Evolutionary conservation across 75 land plant genomes (phyloP), one percentile per base, ranked within the genome.

Genomic region (Sequoia sempervirens): DNA sequence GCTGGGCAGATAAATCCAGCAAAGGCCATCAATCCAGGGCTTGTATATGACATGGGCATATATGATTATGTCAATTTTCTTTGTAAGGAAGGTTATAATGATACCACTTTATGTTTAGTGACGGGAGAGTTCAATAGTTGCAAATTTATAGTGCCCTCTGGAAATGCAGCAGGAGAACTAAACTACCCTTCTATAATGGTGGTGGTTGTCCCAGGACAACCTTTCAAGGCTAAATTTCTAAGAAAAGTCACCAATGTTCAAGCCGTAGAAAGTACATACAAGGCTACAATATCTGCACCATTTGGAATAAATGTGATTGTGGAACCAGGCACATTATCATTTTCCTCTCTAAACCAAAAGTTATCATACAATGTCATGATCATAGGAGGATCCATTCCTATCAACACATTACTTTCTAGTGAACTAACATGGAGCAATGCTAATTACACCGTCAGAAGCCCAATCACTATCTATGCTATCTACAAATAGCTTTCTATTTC

Each of bases 241-340:
- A 85, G 98, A 82, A 91, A 90, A 1, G 92, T 93, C 36, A 95
- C 97, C 41, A 95, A 95, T 79, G 95, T 95, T 2, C 95, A 95
- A 0, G 84, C 88, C 32, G 86, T 92, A 0, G 53, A 53, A 11
- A 88, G 93, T 5, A 34, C 36, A 34, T 34, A 34, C 36, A 34
- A 34, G 36, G 36, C 36, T 34, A 34, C 0, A 34, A 34, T 92
- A 0, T 53, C 88, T 2, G 84, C 4, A 40, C 41, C 41, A 3
- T 40, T 3, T 40, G 41, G 41, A 40, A 40, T 40, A 40, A 40
- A 40, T 28, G 85, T 91, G 6, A 69, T 69, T 14, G 92, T 95
- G 0, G 82, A 87, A 75, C 97, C 97, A 3, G 28, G 41, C 6
- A 87, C 9, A 0, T 84, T 95, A 70, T 50, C 82, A 34, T 34